Percentiles rank a stretch among this genome's conserved stretches.
Conservation (phyloP, 2,329 filamentous ascomycete species). For the Trichoderma breve region DNA sequence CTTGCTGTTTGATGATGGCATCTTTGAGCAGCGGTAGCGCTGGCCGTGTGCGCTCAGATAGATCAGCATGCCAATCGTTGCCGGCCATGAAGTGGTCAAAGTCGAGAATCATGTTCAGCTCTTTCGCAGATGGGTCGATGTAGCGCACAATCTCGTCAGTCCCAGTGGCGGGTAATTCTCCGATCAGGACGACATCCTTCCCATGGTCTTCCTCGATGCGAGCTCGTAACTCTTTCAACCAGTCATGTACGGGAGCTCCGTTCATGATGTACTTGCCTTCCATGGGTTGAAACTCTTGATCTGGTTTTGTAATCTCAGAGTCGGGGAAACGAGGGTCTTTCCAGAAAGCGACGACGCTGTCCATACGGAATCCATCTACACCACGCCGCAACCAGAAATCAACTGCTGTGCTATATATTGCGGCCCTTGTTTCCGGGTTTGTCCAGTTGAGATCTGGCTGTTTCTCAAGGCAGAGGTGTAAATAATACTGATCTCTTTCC, state of each 20-base stretch:
- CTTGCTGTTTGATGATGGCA: background rate
- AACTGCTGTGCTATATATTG: constrained; percentile 54
- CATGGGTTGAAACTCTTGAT: background rate
- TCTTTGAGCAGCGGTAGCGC: background rate
- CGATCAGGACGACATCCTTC: background rate
- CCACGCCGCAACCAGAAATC: constrained; percentile 64
- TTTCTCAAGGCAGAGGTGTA: constrained; percentile 59
- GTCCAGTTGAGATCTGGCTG: constrained; percentile 72
- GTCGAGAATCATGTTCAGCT: constrained; percentile 28
- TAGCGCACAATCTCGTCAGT: background rate
- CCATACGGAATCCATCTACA: constrained; percentile 57
- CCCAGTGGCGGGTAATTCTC: background rate
- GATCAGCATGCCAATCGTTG: background rate
- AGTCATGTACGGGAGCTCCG: background rate
- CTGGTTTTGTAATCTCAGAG: background rate
- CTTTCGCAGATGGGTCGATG: background rate
- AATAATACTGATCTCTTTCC: constrained; percentile 42
- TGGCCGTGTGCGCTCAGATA: background rate
- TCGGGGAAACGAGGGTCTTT: background rate
- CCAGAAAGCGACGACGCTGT: constrained; percentile 43
- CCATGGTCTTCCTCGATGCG: background rate
- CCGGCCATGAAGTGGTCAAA: background rate
- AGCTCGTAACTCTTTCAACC: background rate
- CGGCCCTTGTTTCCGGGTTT: constrained; percentile 54
- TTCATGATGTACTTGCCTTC: background rate